Base-by-base conservation (phyloP, 495 filamentous ascomycete species). In the Hypoxylon rickii region DNA sequence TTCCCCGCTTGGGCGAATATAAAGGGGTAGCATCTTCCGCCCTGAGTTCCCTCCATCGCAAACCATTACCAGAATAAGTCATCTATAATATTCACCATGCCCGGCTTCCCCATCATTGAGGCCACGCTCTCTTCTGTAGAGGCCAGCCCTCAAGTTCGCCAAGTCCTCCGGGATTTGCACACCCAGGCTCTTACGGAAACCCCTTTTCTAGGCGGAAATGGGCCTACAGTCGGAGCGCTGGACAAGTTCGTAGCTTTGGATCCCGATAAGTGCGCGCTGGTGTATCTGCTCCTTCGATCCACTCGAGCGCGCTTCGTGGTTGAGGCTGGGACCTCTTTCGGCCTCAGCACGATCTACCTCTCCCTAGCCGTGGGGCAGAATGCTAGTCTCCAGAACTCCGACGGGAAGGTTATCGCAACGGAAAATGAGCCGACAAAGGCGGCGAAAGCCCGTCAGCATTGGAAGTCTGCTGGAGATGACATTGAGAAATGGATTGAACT, bases 271-370 rank as follows among this genome's bases (percentile, higher is more conserved):
- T 75, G 70, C 49, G 65, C 75, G 0, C 73, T 82, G 47, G 56
- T 76, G 2, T 83, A 83, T 54, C 74, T 77, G 24, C 52, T 82
- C 12, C 56, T 59, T 22, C 58, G 58, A 15, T 62, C 73, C 13
- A 75, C 69, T 15, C 68, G 68, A 0, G 82, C 79, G 1, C 73
- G 58, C 2, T 79, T 75, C 20, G 66, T 83, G 29, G 76, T 85
- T 15, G 83, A 85, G 51, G 79, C 76, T 0, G 82, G 82, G 5
- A 85, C 83, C 3, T 79, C 76, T 42, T 85, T 78, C 46, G 82
- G 83, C 10, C 80, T 86, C 1, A 80, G 76, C 42, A 84, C 81
- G 0, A 85, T 86, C 51, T 84, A 85, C 44, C 75, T 85, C 15
- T 79, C 79, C 0, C 64, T 85, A 1, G 83, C 80, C 1, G 75